Evolutionary conservation across 768 basidiomycete species (phyloP).

Genomic region (Lactarius hengduanensis): DNA sequence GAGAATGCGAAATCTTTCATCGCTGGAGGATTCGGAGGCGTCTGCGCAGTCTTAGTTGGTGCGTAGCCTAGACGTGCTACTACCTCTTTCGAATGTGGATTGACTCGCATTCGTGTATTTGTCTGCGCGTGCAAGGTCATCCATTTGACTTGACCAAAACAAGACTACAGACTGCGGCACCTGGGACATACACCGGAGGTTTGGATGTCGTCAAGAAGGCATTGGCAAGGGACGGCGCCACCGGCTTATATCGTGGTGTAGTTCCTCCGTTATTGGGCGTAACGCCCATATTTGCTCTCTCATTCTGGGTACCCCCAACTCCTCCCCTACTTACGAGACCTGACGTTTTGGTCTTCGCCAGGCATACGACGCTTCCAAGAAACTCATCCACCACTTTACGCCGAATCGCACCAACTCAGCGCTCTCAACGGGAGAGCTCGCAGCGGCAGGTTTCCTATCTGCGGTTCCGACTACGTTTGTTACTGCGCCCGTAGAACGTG

Average conservation of each 20-base stretch:
- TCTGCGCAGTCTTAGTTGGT: slow-evolving; percentile 88
- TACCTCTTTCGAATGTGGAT: neutral
- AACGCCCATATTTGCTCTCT: slow-evolving; percentile 96
- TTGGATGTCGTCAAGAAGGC: slow-evolving; percentile 92
- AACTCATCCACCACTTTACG: slow-evolving; percentile 73
- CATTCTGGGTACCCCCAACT: slow-evolving; percentile 78
- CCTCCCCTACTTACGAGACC: neutral
- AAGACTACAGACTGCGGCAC: slow-evolving; percentile 88
- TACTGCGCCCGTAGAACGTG: slow-evolving; percentile 95
- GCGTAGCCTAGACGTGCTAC: slow-evolving; percentile 35
- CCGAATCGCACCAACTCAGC: slow-evolving; percentile 65
- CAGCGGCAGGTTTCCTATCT: slow-evolving; percentile 90
- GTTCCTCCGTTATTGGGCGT: slow-evolving; percentile 92
- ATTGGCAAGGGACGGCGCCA: slow-evolving; percentile 84
- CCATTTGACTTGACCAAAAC: slow-evolving; percentile 98
- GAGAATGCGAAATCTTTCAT: slow-evolving; percentile 79
- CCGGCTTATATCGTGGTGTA: slow-evolving; percentile 89
- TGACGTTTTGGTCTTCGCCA: slow-evolving; percentile 34
- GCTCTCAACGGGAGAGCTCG: slow-evolving; percentile 77
- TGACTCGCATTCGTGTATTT: neutral
- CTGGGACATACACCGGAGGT: slow-evolving; percentile 88
- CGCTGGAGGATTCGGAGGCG: slow-evolving; percentile 91
- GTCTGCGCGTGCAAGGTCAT: slow-evolving; percentile 58
- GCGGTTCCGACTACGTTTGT: slow-evolving; percentile 89
- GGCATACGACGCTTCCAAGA: slow-evolving; percentile 94